Conservation (phyloP, 2,329 filamentous ascomycete genomes). For the Fusarium staphyleae region DNA sequence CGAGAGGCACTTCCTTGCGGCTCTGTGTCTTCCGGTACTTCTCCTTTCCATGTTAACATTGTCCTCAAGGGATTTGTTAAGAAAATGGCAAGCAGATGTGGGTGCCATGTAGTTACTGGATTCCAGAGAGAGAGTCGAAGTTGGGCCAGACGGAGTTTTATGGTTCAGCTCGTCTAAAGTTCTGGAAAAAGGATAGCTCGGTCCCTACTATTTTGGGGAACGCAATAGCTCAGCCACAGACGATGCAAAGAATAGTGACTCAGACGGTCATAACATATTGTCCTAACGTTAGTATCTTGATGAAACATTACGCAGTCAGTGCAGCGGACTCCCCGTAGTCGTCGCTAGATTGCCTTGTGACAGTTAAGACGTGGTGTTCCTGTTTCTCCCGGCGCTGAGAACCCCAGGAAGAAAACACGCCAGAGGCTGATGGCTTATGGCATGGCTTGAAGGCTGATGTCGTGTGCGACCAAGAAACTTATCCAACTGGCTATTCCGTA, state of each 20-base stretch:
- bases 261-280: no score
- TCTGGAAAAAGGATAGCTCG: neutral
- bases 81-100: no score
- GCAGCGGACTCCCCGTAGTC: neutral
- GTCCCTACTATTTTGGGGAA: neutral
- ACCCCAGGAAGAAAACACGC: neutral
- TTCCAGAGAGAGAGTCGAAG: neutral
- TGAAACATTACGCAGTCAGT: neutral
- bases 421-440: slow-evolving; percentile 11
- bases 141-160: neutral
- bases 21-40: slow-evolving; percentile 12
- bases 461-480: slow-evolving; percentile 9
- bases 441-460: slow-evolving; percentile 27
- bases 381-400: slow-evolving; percentile 10
- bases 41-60: slow-evolving; percentile 20
- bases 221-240: neutral
- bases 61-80: neutral
- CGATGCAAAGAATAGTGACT: no score
- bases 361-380: neutral
- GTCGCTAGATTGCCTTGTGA: neutral
- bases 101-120: no score
- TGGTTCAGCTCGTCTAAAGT: neutral
- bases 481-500: neutral
- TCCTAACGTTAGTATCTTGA: neutral
- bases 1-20: slow-evolving; percentile 23